These are phyloP conservation scores for Rhizopogon rudus DNA, from an alignment of 768 basidiomycete genomes.

Conservation along the genomic window DNA sequence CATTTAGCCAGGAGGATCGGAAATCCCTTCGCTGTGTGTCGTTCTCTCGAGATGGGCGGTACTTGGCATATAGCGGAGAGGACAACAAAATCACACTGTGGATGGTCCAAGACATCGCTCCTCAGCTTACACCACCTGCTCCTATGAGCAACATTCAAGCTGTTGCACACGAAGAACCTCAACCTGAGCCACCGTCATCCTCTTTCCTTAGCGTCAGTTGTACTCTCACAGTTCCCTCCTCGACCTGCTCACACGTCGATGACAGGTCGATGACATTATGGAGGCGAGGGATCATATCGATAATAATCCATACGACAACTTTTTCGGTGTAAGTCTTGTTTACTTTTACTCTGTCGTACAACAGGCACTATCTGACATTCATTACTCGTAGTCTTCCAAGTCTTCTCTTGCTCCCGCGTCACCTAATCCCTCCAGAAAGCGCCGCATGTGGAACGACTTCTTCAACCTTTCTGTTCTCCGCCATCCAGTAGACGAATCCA, in stretches of 20 bases:
- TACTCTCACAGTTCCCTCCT: not conserved
- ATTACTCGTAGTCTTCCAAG: not conserved
- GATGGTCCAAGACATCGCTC: not conserved
- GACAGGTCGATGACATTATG: too few species aligned
- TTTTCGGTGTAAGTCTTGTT: too few species aligned
- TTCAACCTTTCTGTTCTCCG: not conserved
- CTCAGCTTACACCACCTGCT: not conserved
- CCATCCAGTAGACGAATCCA: too few species aligned
- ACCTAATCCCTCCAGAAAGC: not conserved
- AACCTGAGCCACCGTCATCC: not conserved
- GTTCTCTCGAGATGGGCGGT: not conserved
- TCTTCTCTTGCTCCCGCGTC: not conserved
- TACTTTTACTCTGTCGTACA: too few species aligned
- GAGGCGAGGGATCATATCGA: too few species aligned
- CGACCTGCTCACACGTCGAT: too few species aligned
- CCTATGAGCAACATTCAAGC: too few species aligned
- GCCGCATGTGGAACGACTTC: not conserved
- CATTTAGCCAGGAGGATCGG: not conserved
- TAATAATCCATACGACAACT: too few species aligned
- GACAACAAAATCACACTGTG: not conserved
- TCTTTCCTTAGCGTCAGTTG: not conserved
- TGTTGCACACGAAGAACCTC: not conserved
- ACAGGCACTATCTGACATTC: not conserved
- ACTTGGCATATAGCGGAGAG: not conserved
- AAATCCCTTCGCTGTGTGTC: not conserved